These are phyloP conservation scores for Kandelia obovata DNA, from an alignment of 345 rosid species.

Conservation along the genomic window DNA sequence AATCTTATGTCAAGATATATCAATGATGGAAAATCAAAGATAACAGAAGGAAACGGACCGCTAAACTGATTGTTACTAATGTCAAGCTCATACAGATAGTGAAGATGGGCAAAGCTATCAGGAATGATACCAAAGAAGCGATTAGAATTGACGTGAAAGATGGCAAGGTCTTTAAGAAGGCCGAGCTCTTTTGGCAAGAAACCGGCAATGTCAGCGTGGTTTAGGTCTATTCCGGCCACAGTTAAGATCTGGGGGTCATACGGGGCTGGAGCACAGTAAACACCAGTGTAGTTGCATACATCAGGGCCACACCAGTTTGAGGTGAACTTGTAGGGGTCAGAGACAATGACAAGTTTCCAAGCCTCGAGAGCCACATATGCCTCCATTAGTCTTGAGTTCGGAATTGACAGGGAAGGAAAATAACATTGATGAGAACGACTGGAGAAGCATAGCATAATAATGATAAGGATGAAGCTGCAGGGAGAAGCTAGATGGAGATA, in stretches of 20 bases:
- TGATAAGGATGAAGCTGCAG: conserved; percentile 6
- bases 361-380: conserved; percentile 76
- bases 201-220: conserved; percentile 68
- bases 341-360: conserved; percentile 61
- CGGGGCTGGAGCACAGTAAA: conserved; percentile 63
- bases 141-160: conserved; percentile 76
- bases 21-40: conserved; percentile 57
- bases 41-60: conserved; percentile 60
- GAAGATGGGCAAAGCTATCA: conserved; percentile 35
- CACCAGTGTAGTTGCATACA: conserved; percentile 89
- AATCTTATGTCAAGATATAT: conserved; percentile 75
- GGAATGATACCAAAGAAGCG: conserved; percentile 62
- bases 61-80: conserved; percentile 65
- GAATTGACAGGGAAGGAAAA: conserved; percentile 22
- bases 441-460: conserved; percentile 17
- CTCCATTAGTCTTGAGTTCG: conserved; percentile 52
- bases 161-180: conserved; percentile 67
- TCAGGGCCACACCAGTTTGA: conserved; percentile 74
- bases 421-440: conserved; percentile 24
- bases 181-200: conserved; percentile 61
- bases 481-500: conserved; percentile 15
- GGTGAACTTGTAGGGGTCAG: conserved; percentile 66
- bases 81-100: conserved; percentile 62
- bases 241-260: conserved; percentile 47
- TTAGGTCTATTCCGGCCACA: conserved; percentile 82